Conservation (phyloP, 1,284 basidiomycete species). For the Cerioporus squamosus region DNA sequence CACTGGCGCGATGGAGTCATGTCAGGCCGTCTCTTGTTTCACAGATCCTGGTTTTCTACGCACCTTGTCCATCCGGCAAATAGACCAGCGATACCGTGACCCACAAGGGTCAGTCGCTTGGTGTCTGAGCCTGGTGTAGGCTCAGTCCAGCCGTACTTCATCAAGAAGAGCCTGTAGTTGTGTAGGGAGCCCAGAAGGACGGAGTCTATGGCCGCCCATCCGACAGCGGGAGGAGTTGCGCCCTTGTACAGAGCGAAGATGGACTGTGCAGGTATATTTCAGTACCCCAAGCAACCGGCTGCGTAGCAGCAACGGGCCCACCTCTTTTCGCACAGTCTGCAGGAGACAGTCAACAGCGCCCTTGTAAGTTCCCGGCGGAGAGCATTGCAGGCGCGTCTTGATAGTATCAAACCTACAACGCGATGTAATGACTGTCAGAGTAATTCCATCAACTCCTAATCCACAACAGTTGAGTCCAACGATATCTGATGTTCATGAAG, state of each 20-base stretch:
- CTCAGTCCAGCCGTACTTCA: slow-evolving; percentile 59
- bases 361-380: slow-evolving; percentile 69
- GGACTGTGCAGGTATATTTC: slow-evolving; percentile 17
- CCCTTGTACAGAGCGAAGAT: slow-evolving; percentile 67
- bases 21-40: no score
- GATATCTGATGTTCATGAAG: neutral
- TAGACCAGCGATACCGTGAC: slow-evolving; percentile 72
- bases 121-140: slow-evolving; percentile 44
- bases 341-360: slow-evolving; percentile 71
- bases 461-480: neutral
- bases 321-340: slow-evolving; percentile 70
- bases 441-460: no score
- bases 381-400: slow-evolving; percentile 75
- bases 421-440: neutral
- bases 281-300: no score
- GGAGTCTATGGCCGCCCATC: slow-evolving; percentile 80
- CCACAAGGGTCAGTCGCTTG: slow-evolving; percentile 58
- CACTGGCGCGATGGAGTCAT: slow-evolving; percentile 38
- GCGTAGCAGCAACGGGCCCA: slow-evolving; percentile 28
- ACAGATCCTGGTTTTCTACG: neutral
- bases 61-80: slow-evolving; percentile 79
- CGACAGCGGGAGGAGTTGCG: slow-evolving; percentile 74
- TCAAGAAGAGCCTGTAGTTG: slow-evolving; percentile 71
- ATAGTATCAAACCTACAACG: slow-evolving; percentile 69
- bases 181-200: slow-evolving; percentile 77